These are phyloP conservation scores for Macrophomina pseudophaseolina DNA, from an alignment of 2,329 filamentous ascomycete genomes.

Conservation along the genomic window DNA sequence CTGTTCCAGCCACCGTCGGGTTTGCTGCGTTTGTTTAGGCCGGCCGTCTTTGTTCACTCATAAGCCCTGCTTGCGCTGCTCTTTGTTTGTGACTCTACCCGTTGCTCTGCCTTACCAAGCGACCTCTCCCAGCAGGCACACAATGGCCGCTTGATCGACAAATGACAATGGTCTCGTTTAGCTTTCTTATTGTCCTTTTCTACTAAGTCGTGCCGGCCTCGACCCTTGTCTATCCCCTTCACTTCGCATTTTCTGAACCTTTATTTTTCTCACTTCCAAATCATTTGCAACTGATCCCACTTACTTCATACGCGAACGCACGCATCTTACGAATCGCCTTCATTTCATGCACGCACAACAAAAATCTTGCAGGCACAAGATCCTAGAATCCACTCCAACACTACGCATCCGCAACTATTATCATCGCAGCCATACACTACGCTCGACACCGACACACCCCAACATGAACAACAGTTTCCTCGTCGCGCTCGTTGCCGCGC, in stretches of 20 bases:
- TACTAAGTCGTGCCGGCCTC: conserved; percentile 29
- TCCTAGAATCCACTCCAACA: neutral
- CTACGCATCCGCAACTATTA: neutral
- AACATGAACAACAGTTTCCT: neutral
- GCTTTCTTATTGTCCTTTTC: conserved; percentile 21
- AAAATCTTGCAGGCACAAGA: conserved; percentile 18
- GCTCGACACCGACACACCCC: neutral
- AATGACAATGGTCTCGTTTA: conserved; percentile 13
- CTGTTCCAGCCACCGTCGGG: conserved; percentile 14
- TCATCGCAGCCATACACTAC: neutral
- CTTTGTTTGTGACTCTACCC: conserved; percentile 11
- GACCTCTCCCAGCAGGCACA: conserved; percentile 8
- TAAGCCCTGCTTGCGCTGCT: conserved; percentile 1
- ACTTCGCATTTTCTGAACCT: neutral
- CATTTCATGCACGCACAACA: neutral
- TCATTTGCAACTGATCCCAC: neutral
- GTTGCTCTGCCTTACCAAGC: conserved; percentile 10
- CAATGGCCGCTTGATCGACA: conserved; percentile 18
- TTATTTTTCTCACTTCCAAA: conserved; percentile 5
- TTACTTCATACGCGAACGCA: neutral
- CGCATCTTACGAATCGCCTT: neutral
- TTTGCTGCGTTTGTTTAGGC: conserved; percentile 24
- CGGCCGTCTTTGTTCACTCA: conserved; percentile 25
- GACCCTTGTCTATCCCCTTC: conserved; percentile 17
- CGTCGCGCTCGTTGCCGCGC: conserved; percentile 30